Evolutionary conservation across 1,284 basidiomycete genomes (phyloP).

Genomic region (Erythrobasidium hasegawianum): DNA sequence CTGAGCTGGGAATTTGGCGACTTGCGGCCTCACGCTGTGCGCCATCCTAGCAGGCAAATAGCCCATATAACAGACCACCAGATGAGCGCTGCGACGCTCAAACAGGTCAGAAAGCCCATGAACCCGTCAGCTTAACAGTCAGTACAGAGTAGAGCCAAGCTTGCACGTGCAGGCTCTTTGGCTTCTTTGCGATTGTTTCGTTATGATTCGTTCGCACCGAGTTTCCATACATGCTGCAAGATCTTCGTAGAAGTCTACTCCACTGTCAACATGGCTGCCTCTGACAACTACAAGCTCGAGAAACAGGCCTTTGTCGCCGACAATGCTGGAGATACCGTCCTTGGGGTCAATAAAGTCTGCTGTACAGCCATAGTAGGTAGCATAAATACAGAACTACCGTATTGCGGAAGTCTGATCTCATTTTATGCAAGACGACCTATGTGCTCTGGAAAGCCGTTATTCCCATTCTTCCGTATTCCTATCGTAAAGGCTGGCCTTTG

Average conservation of each 20-base stretch:
- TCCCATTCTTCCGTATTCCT: slow-evolving; percentile 51
- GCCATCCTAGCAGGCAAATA: slow-evolving; percentile 28
- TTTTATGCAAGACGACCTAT: slow-evolving; percentile 13
- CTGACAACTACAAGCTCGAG: slow-evolving; percentile 63
- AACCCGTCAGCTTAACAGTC: not conserved
- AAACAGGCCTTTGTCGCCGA: slow-evolving; percentile 89
- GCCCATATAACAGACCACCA: slow-evolving; percentile 29
- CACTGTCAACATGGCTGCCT: not conserved
- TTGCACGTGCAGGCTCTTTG: not conserved
- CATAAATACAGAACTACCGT: no score
- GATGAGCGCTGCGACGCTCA: slow-evolving; percentile 11
- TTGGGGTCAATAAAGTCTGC: slow-evolving; percentile 70
- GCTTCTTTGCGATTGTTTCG: not conserved
- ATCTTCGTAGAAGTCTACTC: not conserved
- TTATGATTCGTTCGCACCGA: not conserved
- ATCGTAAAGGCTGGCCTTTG: slow-evolving; percentile 9
- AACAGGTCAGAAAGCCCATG: slow-evolving; percentile 16
- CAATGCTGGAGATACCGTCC: slow-evolving; percentile 69
- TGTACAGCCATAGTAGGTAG: slow-evolving; percentile 65
- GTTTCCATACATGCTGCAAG: not conserved
- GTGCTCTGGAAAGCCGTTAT: slow-evolving; percentile 47
- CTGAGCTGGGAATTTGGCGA: slow-evolving; percentile 2
- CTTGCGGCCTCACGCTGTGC: slow-evolving; percentile 27
- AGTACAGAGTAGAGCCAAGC: not conserved
- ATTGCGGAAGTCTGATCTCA: not conserved